phyloP scores from a whole-genome alignment of 1,284 basidiomycete genomes.

The Cryptococcus sp. region DNA sequence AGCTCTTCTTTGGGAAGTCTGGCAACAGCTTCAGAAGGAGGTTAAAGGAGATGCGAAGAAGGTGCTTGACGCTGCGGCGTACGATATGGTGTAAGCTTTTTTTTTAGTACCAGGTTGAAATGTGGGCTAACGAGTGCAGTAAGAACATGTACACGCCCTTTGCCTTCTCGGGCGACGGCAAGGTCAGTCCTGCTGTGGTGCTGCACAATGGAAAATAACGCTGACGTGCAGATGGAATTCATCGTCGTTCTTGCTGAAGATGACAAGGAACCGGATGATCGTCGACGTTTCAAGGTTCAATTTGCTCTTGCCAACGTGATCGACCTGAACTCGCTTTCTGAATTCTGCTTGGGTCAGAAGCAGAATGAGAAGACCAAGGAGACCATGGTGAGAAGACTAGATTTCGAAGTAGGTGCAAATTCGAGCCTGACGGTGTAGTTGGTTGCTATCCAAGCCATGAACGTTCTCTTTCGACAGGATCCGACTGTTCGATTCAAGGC shows the following conservation, averaged over 20 bases:
- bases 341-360: conserved; percentile 33
- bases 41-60: conserved; percentile 12
- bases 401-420: too few relatives aligned
- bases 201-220: too few relatives aligned
- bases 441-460: conserved; percentile 40
- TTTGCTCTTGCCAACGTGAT: conserved; percentile 34
- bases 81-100: conserved; percentile 37
- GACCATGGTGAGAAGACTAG: conserved; percentile 34
- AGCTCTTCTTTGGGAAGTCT: conserved; percentile 33
- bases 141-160: conserved; percentile 41
- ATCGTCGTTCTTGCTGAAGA: conserved; percentile 38
- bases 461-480: conserved; percentile 43
- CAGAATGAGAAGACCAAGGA: conserved; percentile 32
- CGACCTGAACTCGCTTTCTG: conserved; percentile 35
- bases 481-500: conserved; percentile 31
- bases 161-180: conserved; percentile 20
- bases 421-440: conserved; percentile 16
- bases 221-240: conserved; percentile 24
- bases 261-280: conserved; percentile 31
- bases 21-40: conserved; percentile 25
- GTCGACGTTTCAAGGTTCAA: conserved; percentile 37
- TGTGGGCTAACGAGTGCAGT: conserved; percentile 9
- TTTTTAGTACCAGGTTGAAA: neutral
- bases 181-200: too few relatives aligned
- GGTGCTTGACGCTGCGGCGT: conserved; percentile 30